Evolutionary conservation across 768 basidiomycete species (phyloP).

Genomic region (Cystoderma amianthinum): DNA sequence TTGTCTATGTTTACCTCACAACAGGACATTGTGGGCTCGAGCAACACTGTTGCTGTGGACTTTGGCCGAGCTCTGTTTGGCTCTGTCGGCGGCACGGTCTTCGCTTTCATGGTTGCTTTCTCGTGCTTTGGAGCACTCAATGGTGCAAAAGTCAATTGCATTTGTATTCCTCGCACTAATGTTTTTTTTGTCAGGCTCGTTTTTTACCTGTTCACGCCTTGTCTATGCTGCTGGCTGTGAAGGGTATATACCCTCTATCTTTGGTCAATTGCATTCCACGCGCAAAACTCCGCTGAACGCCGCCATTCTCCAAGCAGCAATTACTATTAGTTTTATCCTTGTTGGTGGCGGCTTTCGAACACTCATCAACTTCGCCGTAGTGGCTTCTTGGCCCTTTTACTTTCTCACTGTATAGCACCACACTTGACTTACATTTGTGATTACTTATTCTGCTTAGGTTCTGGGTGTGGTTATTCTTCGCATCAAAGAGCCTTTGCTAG

Average conservation of each 20-base stretch:
- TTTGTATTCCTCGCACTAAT: conserved; percentile 5
- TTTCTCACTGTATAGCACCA: conserved; percentile 61
- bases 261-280: conserved; percentile 67
- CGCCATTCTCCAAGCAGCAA: conserved; percentile 64
- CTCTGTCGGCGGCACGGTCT: conserved; percentile 76
- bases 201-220: conserved; percentile 75
- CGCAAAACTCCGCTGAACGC: conserved; percentile 88
- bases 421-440: background rate
- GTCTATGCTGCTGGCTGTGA: conserved; percentile 88
- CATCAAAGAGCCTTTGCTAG: conserved; percentile 83
- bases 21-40: conserved; percentile 59
- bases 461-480: conserved; percentile 84
- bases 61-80: conserved; percentile 88
- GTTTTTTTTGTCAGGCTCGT: conserved; percentile 42
- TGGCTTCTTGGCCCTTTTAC: conserved; percentile 84
- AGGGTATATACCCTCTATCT: conserved; percentile 78
- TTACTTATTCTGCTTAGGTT: conserved; percentile 39
- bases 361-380: conserved; percentile 84
- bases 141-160: conserved; percentile 30
- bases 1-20: no score
- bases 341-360: conserved; percentile 87
- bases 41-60: conserved; percentile 87
- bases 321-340: conserved; percentile 75
- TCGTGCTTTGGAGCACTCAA: conserved; percentile 96
- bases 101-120: conserved; percentile 87